These are phyloP conservation scores for Copromyces sp. DNA, from an alignment of 495 filamentous ascomycete genomes.

Conservation along the genomic window DNA sequence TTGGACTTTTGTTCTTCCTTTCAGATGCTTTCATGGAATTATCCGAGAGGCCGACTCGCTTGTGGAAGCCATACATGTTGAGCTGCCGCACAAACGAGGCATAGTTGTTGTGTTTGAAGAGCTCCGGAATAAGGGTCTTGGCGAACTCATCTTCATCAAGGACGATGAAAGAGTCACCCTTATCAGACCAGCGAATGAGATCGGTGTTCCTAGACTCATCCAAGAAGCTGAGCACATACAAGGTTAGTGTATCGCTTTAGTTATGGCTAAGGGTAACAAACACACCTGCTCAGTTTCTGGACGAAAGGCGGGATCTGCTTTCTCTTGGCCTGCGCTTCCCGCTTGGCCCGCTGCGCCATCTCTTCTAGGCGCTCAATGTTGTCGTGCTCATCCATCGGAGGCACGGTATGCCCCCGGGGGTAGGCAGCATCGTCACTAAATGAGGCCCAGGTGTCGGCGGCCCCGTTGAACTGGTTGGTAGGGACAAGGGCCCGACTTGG, in stretches of 20 bases:
- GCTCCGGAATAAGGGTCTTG: conserved; percentile 88
- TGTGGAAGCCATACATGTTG: conserved; percentile 99
- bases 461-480: conserved; percentile 34
- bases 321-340: conserved; percentile 71
- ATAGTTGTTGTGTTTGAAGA: conserved; percentile 99
- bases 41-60: conserved; percentile 92
- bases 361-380: conserved; percentile 68
- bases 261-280: neutral
- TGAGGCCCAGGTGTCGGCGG: conserved; percentile 33
- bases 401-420: conserved; percentile 25
- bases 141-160: conserved; percentile 98
- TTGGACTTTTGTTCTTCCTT: conserved; percentile 91
- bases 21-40: conserved; percentile 97
- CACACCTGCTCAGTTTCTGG: conserved; percentile 93
- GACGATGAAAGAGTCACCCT: conserved; percentile 92
- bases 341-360: conserved; percentile 64
- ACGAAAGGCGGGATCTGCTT: conserved; percentile 98
- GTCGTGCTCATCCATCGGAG: conserved; percentile 46
- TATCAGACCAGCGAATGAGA: conserved; percentile 93
- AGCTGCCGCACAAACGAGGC: conserved; percentile 96
- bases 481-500: conserved; percentile 53
- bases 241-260: neutral
- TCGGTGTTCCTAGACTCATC: conserved; percentile 87
- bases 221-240: conserved; percentile 56
- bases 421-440: conserved; percentile 39